Conservation (phyloP, 106 monocot species). For the Acanthochlamys bracteata region DNA sequence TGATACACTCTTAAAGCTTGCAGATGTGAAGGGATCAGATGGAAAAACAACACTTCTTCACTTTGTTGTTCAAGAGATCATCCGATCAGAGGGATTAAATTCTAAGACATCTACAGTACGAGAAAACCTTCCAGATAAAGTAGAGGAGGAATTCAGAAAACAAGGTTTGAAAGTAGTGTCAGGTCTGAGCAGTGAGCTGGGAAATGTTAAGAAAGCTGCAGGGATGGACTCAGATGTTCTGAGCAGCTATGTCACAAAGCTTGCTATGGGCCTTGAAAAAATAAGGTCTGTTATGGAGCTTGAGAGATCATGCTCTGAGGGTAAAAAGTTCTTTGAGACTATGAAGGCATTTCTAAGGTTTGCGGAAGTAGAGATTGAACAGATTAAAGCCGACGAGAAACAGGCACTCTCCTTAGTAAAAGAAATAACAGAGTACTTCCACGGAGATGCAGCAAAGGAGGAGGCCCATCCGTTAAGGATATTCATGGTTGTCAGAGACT, state of each 20-base stretch:
- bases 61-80: conserved; percentile 76
- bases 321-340: conserved; percentile 43
- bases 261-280: conserved; percentile 57
- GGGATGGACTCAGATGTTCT: conserved; percentile 64
- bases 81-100: conserved; percentile 41
- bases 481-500: conserved; percentile 79
- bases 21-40: conserved; percentile 59
- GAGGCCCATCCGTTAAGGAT: conserved; percentile 77
- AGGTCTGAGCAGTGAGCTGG: conserved; percentile 56
- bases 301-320: conserved; percentile 29
- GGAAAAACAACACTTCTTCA: conserved; percentile 79
- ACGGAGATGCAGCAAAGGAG: conserved; percentile 63
- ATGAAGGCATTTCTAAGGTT: conserved; percentile 46
- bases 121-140: conserved; percentile 16
- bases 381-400: conserved; percentile 45
- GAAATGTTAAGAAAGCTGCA: conserved; percentile 82
- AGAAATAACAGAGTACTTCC: conserved; percentile 79
- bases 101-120: conserved; percentile 2
- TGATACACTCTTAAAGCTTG: conserved; percentile 67
- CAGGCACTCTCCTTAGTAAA: conserved; percentile 28
- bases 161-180: conserved; percentile 56
- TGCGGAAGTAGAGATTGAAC: conserved; percentile 46
- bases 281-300: conserved; percentile 44
- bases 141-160: conserved; percentile 48
- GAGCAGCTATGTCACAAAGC: conserved; percentile 46